Base-by-base conservation (phyloP, 768 basidiomycete genomes). In the Tubosaeta sp. region DNA sequence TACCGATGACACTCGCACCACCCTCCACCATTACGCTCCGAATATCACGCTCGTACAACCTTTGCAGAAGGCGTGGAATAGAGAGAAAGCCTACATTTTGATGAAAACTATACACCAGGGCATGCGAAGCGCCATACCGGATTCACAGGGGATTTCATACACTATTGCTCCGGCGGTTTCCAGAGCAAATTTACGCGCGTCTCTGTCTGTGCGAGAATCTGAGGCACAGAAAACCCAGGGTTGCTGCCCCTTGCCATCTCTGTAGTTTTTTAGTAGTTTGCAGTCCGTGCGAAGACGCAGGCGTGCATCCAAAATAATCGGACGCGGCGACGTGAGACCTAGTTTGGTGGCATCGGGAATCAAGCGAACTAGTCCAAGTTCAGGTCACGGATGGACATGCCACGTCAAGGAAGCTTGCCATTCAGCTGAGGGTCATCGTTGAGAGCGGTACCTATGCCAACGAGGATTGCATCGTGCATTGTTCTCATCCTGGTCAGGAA, bases 341-440 rank as follows among this genome's bases (percentile, higher is more conserved):
- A 67, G 70, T 14, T 53, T 62, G 67, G 50, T 57, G 56, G 58
- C 59, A 53, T 54, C 56, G 3, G 82, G 81, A 21, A 87, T 73
- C 62, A 78, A 75, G 25, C 82, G 81, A 43, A 79, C 86, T 87
- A 30, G 24, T 11, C 30, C 35, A 39, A 38, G 38, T 49, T 32
- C 9, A 40, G 39, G 14, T 40, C 16, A 51, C 18, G 25, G 44
- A 51, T 14, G 16, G 38, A 48, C 18, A 39, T 35, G 49, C 16
- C 21, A 41, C 21, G 11, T 25, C 4, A 7, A 31, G 32, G n/a
- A 52, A 38, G 65, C 82, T 57, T 59, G 90, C 94, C 83, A 59
- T 94, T 95, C n/a, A 99, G 75, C 62, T 96, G 89, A 4, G 95
- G 95, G 65, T 99, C 78, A 61, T 99, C 95, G 53, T 92, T 90